A percentile compares a stretch with the other conserved stretches of the same genome.
Conservation (phyloP, 2,329 filamentous ascomycete species). For the Talaromyces verruculosus region DNA sequence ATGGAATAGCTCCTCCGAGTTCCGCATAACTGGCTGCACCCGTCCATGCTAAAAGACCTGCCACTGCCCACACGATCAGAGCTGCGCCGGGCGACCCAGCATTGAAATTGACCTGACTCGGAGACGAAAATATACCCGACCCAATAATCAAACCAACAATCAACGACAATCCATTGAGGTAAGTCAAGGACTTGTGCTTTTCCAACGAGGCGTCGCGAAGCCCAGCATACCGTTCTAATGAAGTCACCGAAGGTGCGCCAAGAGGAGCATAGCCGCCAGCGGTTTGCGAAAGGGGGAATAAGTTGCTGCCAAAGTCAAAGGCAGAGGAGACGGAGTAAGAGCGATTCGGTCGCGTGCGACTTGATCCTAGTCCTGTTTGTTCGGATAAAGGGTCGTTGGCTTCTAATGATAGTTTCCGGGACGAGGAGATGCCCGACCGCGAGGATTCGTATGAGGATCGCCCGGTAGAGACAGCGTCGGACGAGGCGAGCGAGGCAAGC, state of each 20-base stretch:
- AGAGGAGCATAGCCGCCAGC: constrained; percentile 80
- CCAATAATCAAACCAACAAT: constrained; percentile 94
- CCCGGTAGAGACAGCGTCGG: constrained; percentile 63
- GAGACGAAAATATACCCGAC: constrained; percentile 93
- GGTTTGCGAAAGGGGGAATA: constrained; percentile 85
- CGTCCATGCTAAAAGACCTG: constrained; percentile 93
- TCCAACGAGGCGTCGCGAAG: constrained; percentile 79
- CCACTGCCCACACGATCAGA: constrained; percentile 86
- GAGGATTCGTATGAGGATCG: constrained; percentile 71
- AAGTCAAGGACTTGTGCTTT: constrained; percentile 93
- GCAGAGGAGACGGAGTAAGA: constrained; percentile 89
- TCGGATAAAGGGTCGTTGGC: constrained; percentile 73
- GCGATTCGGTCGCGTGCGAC: constrained; percentile 55
- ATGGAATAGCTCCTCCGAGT: constrained; percentile 87
- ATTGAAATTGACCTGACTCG: constrained; percentile 86
- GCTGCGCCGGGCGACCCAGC: constrained; percentile 88
- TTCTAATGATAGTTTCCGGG: constrained; percentile 83
- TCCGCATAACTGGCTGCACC: constrained; percentile 94
- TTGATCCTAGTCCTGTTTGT: constrained; percentile 53
- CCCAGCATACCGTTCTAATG: constrained; percentile 55
- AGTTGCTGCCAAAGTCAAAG: constrained; percentile 90
- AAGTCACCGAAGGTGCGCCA: constrained; percentile 66
- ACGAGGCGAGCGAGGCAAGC: constrained; percentile 89
- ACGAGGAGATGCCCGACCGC: constrained; percentile 85
- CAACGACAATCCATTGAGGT: constrained; percentile 86